phyloP scores from a whole-genome alignment of 208 protist species.

The Lotmaria passim region DNA sequence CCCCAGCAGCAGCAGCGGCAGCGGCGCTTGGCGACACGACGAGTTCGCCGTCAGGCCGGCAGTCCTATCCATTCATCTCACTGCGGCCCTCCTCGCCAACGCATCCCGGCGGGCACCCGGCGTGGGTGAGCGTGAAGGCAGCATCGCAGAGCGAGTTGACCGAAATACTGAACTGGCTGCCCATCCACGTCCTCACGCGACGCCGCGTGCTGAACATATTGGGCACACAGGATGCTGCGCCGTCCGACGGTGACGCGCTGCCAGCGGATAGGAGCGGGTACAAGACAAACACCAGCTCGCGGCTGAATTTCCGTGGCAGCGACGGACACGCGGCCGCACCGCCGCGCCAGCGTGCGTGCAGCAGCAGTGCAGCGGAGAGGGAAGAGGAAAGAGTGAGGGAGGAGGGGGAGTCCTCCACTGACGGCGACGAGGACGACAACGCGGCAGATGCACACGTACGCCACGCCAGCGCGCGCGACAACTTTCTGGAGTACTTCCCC shows the following conservation, averaged over 20 bases:
- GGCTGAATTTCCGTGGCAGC: too few relatives aligned
- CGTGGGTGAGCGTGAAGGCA: constrained; percentile 48
- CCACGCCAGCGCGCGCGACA: constrained; percentile 4
- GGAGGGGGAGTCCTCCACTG: too few relatives aligned
- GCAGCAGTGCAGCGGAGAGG: too few relatives aligned
- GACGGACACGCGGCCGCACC: too few relatives aligned
- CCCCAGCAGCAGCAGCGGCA: not conserved
- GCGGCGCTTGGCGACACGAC: not conserved
- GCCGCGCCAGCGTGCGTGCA: too few relatives aligned
- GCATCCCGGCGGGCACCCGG: constrained; percentile 10
- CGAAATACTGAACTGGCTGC: constrained; percentile 47
- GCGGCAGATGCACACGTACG: not conserved
- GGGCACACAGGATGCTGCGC: not conserved
- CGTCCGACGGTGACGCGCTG: not conserved
- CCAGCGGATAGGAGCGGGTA: not conserved
- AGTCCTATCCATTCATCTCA: constrained; percentile 8
- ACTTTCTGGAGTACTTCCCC: constrained; percentile 65
- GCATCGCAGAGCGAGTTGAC: constrained; percentile 25
- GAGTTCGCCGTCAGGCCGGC: not conserved
- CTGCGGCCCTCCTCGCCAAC: constrained; percentile 8
- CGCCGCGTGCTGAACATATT: constrained; percentile 26
- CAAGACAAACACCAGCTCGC: too few relatives aligned
- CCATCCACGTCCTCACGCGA: constrained; percentile 46
- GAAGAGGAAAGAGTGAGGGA: too few relatives aligned
- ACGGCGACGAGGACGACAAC: not conserved